phyloP scores from a whole-genome alignment of 1,284 basidiomycete genomes.

The Mrakiaceae sp. region DNA sequence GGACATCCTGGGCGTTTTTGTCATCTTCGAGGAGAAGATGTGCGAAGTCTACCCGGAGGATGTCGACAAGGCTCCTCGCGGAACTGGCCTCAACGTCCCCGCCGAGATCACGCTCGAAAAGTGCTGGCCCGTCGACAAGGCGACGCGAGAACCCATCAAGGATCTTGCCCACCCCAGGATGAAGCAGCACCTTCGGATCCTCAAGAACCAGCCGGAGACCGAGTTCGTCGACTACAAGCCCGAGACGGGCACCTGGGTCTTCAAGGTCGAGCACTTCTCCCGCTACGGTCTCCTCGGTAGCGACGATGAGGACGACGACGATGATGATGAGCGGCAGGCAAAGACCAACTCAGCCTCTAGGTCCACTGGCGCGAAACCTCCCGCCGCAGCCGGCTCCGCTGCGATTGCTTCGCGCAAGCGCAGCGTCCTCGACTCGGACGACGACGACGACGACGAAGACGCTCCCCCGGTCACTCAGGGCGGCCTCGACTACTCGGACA shows the following conservation, averaged over 20 bases:
- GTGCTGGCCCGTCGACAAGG: constrained; percentile 86
- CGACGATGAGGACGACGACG: constrained; percentile 27
- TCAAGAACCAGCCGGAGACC: constrained; percentile 76
- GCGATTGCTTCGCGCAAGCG: background rate
- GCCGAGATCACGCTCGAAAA: constrained; percentile 67
- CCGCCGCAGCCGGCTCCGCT: background rate
- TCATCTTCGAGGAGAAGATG: constrained; percentile 84
- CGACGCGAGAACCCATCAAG: constrained; percentile 79
- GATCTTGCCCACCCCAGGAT: constrained; percentile 63
- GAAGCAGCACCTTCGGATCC: constrained; percentile 66
- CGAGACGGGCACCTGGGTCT: constrained; percentile 78
- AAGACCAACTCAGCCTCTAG: background rate
- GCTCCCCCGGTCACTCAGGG: background rate
- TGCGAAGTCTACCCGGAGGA: constrained; percentile 87
- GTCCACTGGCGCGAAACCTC: background rate
- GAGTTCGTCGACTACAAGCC: constrained; percentile 73
- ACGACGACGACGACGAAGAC: constrained; percentile 6
- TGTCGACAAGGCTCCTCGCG: constrained; percentile 61
- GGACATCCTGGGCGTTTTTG: constrained; percentile 72
- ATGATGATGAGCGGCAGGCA: constrained; percentile 19
- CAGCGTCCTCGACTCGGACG: background rate
- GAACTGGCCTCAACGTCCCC: constrained; percentile 79
- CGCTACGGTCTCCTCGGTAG: constrained; percentile 35
- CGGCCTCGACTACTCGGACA: background rate
- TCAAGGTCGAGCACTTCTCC: constrained; percentile 81